These are phyloP conservation scores for Fusarium albidum DNA, from an alignment of 2,329 filamentous ascomycete species.

Conservation along the genomic window DNA sequence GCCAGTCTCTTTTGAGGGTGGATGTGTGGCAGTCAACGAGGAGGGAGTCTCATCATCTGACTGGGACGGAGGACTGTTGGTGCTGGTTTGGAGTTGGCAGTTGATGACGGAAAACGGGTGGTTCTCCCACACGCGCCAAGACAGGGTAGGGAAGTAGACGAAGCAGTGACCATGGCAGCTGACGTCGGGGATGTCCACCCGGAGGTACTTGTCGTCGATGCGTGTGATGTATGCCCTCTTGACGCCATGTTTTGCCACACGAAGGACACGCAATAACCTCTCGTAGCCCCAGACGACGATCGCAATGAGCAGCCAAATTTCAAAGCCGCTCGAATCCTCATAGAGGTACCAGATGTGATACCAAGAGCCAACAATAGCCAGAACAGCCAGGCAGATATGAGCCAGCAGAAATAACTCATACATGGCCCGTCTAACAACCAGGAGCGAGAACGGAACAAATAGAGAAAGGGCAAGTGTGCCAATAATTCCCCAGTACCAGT, in stretches of 20 bases:
- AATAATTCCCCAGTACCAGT: slow-evolving; percentile 55
- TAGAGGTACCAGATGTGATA: slow-evolving; percentile 51
- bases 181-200: slow-evolving; percentile 40
- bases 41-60: slow-evolving; percentile 17
- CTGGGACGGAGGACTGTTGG: not conserved
- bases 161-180: slow-evolving; percentile 42
- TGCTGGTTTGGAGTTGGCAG: not conserved
- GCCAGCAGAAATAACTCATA: slow-evolving; percentile 56
- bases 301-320: slow-evolving; percentile 42
- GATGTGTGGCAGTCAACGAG: not conserved
- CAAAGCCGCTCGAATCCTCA: slow-evolving; percentile 52
- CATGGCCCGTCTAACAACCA: slow-evolving; percentile 46
- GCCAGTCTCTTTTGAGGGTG: slow-evolving; percentile 25
- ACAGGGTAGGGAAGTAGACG: slow-evolving; percentile 42
- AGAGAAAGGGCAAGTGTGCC: slow-evolving; percentile 46
- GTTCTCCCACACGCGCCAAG: slow-evolving; percentile 45
- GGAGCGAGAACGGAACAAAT: slow-evolving; percentile 44
- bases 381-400: slow-evolving; percentile 52
- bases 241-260: slow-evolving; percentile 34
- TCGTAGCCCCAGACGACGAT: slow-evolving; percentile 43
- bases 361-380: slow-evolving; percentile 53
- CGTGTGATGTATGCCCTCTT: slow-evolving; percentile 40
- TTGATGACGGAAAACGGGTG: slow-evolving; percentile 45
- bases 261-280: slow-evolving; percentile 35
- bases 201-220: slow-evolving; percentile 42